Evolutionary conservation across 768 basidiomycete genomes (phyloP).

Genomic region (Boletus subparvulus): DNA sequence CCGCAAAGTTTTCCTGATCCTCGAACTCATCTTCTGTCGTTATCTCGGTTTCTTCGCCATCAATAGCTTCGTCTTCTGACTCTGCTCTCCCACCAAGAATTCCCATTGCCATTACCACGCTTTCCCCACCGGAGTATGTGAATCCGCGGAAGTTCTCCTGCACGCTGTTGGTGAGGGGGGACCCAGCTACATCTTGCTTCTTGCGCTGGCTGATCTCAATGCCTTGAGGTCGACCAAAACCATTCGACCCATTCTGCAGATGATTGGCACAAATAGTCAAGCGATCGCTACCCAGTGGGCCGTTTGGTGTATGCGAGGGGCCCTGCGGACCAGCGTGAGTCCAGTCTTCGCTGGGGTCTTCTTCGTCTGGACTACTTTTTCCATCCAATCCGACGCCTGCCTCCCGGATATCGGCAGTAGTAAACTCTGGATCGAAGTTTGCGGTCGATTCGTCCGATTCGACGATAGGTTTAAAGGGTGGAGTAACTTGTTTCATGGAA

Average conservation of each 20-base stretch:
- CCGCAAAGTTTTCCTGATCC: conserved; percentile 60
- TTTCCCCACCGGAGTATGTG: conserved; percentile 80
- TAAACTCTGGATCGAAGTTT: conserved; percentile 99
- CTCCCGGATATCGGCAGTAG: conserved; percentile 82
- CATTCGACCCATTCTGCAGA: conserved; percentile 19
- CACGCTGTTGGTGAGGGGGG: conserved; percentile 84
- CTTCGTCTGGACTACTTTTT: conserved; percentile 45
- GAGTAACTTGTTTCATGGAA: conserved; percentile 83
- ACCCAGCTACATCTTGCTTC: conserved; percentile 46
- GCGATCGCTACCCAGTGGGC: conserved; percentile 69
- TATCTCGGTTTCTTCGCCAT: conserved; percentile 51
- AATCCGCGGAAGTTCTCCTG: conserved; percentile 98
- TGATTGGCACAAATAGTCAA: conserved; percentile 12
- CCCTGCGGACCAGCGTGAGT: conserved; percentile 33
- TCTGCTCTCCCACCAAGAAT: conserved; percentile 33
- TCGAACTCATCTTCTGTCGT: conserved; percentile 79
- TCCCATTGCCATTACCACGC: conserved; percentile 48
- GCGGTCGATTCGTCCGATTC: conserved; percentile 98
- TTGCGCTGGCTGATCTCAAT: conserved; percentile 57
- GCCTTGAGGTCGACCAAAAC: conserved; percentile 22
- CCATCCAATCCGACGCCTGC: conserved; percentile 55
- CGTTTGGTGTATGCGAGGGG: conserved; percentile 63
- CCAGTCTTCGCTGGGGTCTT: conserved; percentile 70
- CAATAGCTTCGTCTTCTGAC: conserved; percentile 43
- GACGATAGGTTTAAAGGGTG: conserved; percentile 96